Conservation (phyloP, 805 yeast species). For the Yamadazyma philogaea region DNA sequence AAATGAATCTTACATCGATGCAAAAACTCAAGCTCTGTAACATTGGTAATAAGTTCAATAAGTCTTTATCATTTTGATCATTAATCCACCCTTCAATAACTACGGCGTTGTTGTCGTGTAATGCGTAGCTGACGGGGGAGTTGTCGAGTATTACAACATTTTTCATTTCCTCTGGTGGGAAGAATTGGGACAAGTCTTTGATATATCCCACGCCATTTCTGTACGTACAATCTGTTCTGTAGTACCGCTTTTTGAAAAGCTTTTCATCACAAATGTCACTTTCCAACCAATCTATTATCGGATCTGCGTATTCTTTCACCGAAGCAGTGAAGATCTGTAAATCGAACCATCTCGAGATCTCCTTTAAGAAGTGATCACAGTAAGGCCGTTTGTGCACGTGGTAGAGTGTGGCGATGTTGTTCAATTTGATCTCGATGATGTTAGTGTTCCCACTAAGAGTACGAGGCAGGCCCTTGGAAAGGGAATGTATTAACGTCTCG, state of each 20-base stretch:
- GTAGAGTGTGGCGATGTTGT: constrained; percentile 74
- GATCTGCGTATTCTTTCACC: constrained; percentile 93
- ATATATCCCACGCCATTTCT: constrained; percentile 83
- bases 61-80: constrained; percentile 86
- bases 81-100: constrained; percentile 97
- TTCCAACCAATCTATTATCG: constrained; percentile 91
- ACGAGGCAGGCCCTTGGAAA: constrained; percentile 62
- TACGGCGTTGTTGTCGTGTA: constrained; percentile 84
- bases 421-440: constrained; percentile 75
- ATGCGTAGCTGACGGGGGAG: constrained; percentile 84
- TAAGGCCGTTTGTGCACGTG: constrained; percentile 89
- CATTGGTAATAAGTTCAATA: constrained; percentile 78
- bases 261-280: constrained; percentile 39
- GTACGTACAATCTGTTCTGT: constrained; percentile 76
- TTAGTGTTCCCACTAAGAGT: constrained; percentile 35
- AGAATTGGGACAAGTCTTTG: constrained; percentile 40
- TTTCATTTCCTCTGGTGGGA: constrained; percentile 67
- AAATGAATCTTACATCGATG: constrained; percentile 76
- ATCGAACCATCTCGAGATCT: constrained; percentile 83
- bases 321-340: constrained; percentile 92
- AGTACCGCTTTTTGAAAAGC: constrained; percentile 55
- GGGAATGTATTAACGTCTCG: constrained; percentile 91
- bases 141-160: constrained; percentile 82
- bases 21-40: constrained; percentile 71
- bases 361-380: constrained; percentile 78